Percentiles rank a stretch among this genome's conserved stretches.
phyloP scores from a whole-genome alignment of 805 yeast genomes.

The Nematodospora valgi region DNA sequence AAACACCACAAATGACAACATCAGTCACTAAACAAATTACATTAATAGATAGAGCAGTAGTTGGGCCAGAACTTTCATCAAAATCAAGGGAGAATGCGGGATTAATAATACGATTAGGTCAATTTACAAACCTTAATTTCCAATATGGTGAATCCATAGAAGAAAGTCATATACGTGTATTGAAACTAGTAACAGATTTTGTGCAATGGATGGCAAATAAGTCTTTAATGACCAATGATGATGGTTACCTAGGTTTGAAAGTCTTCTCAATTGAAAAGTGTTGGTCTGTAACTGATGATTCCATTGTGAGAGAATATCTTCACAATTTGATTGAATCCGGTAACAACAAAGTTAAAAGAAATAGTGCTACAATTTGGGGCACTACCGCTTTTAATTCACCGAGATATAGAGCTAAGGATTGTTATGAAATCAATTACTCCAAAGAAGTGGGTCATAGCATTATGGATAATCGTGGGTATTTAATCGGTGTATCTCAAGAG shows the following conservation, averaged over 20 bases:
- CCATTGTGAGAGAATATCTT: slow-evolving; percentile 17
- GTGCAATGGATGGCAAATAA: slow-evolving; percentile 5
- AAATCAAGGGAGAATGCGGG: slow-evolving; percentile 12
- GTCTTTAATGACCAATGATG: background rate
- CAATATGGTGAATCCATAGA: slow-evolving; percentile 28
- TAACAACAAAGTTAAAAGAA: slow-evolving; percentile 1
- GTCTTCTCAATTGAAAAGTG: slow-evolving; percentile 21
- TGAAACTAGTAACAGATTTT: slow-evolving; percentile 17
- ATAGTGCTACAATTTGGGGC: slow-evolving; percentile 15
- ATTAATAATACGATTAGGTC: slow-evolving; percentile 9
- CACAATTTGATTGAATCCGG: background rate
- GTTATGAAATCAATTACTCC: slow-evolving; percentile 3
- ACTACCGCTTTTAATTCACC: slow-evolving; percentile 19
- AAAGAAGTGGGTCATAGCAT: slow-evolving; percentile 1
- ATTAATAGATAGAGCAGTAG: slow-evolving; percentile 20
- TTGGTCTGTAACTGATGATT: slow-evolving; percentile 31
- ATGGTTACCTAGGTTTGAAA: slow-evolving; percentile 9
- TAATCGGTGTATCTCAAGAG: background rate
- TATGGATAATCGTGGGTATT: slow-evolving; percentile 1
- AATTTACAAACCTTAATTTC: slow-evolving; percentile 14
- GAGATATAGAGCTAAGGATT: slow-evolving; percentile 14
- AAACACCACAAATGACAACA: background rate
- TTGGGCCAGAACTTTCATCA: slow-evolving; percentile 13
- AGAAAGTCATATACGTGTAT: slow-evolving; percentile 22
- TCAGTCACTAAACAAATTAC: slow-evolving; percentile 9